Percentiles rank a stretch among this genome's conserved stretches.
phyloP scores from a whole-genome alignment of 345 rosid genomes.

The Syzygium grande region DNA sequence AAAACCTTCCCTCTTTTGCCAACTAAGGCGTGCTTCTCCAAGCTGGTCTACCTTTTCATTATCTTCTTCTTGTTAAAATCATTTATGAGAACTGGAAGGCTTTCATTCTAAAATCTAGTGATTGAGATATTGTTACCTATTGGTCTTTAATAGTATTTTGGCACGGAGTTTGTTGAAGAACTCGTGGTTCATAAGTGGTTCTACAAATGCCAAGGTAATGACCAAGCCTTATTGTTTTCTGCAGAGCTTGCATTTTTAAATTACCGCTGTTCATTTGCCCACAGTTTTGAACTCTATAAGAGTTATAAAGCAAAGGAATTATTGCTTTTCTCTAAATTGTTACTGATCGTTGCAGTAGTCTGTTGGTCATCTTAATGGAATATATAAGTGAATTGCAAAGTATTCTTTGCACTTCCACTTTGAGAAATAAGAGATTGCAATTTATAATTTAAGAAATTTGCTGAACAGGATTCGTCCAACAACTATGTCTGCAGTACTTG shows the following conservation, averaged over 20 bases:
- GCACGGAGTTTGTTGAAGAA: not conserved
- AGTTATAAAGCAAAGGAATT: not conserved
- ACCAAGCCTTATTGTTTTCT: too few species aligned
- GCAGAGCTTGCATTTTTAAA: not conserved
- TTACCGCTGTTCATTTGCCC: not conserved
- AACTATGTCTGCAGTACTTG: not conserved
- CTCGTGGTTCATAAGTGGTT: too few species aligned
- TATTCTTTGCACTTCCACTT: not conserved
- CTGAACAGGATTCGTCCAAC: not conserved
- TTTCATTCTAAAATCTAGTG: too few species aligned
- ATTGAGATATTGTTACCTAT: too few species aligned
- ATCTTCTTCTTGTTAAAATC: not conserved
- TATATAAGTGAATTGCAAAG: not conserved
- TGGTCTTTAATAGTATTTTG: too few species aligned
- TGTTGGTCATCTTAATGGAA: not conserved
- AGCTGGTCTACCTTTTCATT: not conserved
- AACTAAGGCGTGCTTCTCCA: conserved; percentile 45
- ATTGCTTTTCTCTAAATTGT: not conserved
- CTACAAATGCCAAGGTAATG: too few species aligned
- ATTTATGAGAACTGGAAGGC: not conserved
- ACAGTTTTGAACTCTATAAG: not conserved
- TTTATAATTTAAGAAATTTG: not conserved
- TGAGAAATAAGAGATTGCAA: not conserved
- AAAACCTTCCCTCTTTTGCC: conserved; percentile 78
- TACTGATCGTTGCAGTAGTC: not conserved